Evolutionary conservation across 495 filamentous ascomycete genomes (phyloP).

Genomic region (Aspergillus heteromorphus): DNA sequence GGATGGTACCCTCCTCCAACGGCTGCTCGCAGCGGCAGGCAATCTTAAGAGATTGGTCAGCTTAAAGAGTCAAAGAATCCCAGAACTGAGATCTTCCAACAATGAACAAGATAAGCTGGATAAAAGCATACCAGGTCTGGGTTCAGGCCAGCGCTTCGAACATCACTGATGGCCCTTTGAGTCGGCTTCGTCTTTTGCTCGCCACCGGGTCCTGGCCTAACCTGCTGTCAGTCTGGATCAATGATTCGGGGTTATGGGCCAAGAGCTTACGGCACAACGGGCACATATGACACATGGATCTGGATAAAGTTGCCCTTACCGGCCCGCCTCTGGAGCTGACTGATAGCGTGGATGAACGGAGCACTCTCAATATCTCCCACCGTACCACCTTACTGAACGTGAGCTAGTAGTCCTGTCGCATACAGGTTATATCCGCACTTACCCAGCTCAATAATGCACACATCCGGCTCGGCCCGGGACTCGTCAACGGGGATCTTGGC

Average conservation of each 20-base stretch:
- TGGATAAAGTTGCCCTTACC: constrained; percentile 79
- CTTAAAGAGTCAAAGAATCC: no score
- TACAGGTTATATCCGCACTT: no score
- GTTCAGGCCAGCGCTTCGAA: constrained; percentile 72
- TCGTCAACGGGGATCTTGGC: constrained; percentile 85
- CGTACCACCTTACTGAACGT: constrained; percentile 48
- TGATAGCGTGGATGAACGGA: constrained; percentile 84
- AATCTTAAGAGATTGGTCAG: constrained; percentile 36
- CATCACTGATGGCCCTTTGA: constrained; percentile 78
- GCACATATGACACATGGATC: constrained; percentile 79
- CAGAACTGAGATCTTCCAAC: no score
- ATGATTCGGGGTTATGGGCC: no score
- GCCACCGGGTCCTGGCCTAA: constrained; percentile 8
- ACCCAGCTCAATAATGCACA: constrained; percentile 66
- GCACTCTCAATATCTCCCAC: constrained; percentile 88
- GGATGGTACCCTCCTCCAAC: constrained; percentile 66
- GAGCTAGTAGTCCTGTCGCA: no score
- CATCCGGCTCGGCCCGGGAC: constrained; percentile 72
- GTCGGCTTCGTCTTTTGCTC: constrained; percentile 98
- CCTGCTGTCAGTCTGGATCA: no score
- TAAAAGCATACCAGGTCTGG: constrained; percentile 57
- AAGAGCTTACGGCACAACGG: constrained; percentile 39
- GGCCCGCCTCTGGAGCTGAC: constrained; percentile 64
- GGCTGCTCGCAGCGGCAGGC: constrained; percentile 82
- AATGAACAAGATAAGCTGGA: no score